Conservation (phyloP, 805 yeast species). For the Lachancea fermentati region DNA sequence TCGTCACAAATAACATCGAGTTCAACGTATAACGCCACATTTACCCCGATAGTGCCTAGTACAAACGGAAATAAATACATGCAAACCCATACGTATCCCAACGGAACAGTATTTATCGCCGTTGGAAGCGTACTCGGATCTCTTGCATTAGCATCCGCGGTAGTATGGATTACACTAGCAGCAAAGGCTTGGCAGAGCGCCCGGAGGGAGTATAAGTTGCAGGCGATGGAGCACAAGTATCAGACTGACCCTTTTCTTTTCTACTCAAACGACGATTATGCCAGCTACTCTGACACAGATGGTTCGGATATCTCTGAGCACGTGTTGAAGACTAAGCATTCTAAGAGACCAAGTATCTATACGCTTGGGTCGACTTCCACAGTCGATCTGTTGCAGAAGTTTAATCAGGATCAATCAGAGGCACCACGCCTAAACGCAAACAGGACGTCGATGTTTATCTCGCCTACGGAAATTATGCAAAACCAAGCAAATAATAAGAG, state of each 20-base stretch:
- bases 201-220: constrained; percentile 24
- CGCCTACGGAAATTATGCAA: constrained; percentile 43
- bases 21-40: constrained; percentile 14
- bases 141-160: constrained; percentile 30
- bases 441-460: constrained; percentile 44
- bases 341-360: constrained; percentile 25
- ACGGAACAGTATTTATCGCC: constrained; percentile 74
- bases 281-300: constrained; percentile 21
- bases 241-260: constrained; percentile 18
- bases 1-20: constrained; percentile 3
- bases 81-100: constrained; percentile 41
- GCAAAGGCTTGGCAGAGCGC: constrained; percentile 26
- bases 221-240: constrained; percentile 15
- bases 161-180: constrained; percentile 22
- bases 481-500: constrained; percentile 13
- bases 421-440: constrained; percentile 16
- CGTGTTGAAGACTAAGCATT: constrained; percentile 15
- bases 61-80: constrained; percentile 50
- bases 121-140: constrained; percentile 65
- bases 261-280: constrained; percentile 12
- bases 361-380: constrained; percentile 31
- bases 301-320: constrained; percentile 24
- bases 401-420: constrained; percentile 9
- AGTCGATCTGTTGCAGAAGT: constrained; percentile 17
- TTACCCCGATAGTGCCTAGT: constrained; percentile 20